Evolutionary conservation across 2,329 filamentous ascomycete species (phyloP), one percentile per base, ranked within the genome.

Genomic region (Cordyceps farinosa): DNA sequence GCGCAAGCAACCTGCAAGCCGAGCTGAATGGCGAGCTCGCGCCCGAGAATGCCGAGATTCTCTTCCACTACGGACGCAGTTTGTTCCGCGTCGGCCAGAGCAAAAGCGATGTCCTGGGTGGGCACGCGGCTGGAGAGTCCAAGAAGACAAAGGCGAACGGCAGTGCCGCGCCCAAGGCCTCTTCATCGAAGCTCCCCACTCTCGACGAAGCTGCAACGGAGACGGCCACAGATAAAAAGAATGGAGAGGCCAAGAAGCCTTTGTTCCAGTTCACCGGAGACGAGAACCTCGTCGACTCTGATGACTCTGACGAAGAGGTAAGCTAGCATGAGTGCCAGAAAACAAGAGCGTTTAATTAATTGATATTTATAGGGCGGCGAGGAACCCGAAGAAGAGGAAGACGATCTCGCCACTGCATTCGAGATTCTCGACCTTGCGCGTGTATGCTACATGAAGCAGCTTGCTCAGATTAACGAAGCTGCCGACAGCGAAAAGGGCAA

Each of bases 231-330:
- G 80, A 76, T 45, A 70, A 70, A 22, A 75, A 77, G 30, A 77
- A 72, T 50, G 69, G 70, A 15, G 77, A 80, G 38, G 66, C 69
- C 5, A 90, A 89, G 75, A 94, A 93, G 74, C 87, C 91, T 0
- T 85, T 91, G 66, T 97, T 99, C 75, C 91, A 96, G 70, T 96
- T 99, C 73, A 90, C 87, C 5, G 95, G 95, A 63, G 94, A 98
- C 73, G 94, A 97, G 76, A 94, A 97, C 73, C 97, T 92, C 79
- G 90, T 91, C 61, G 88, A 90, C 61, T 91, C 89, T 0, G 92
- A 95, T 55, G 90, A 89, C 8, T 89, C 91, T 55, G 87, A 87
- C 57, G 86, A 81, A 67, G 81, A 76, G 54, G 76, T 69, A 72
- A 56, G 53, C 40, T 15, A 30, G 34, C 47, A 10, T 8, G 27